Evolutionary conservation across 2,329 filamentous ascomycete species (phyloP).

Genomic region (Colletotrichum brevisporum): DNA sequence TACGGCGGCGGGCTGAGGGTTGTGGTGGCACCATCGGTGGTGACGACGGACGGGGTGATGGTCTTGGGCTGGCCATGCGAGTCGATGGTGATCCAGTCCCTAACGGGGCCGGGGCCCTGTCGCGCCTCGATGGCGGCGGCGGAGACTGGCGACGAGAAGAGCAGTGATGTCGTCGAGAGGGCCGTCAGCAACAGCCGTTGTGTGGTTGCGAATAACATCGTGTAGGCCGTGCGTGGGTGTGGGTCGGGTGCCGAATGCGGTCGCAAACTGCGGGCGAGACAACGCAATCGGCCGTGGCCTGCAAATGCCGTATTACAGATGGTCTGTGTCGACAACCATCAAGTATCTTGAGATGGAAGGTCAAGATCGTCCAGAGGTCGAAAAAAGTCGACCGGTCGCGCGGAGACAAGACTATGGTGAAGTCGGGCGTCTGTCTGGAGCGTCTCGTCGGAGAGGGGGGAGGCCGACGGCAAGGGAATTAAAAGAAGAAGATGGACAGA

Average conservation of each 20-base stretch:
- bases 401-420: no score
- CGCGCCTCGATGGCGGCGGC: constrained; percentile 32
- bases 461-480: background rate
- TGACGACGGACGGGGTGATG: constrained; percentile 46
- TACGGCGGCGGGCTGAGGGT: constrained; percentile 49
- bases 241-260: constrained; percentile 2
- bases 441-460: background rate
- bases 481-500: constrained; percentile 1
- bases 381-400: background rate
- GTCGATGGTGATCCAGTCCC: constrained; percentile 52
- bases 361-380: background rate
- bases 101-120: constrained; percentile 29
- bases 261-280: background rate
- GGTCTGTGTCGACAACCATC: background rate
- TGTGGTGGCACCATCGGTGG: constrained; percentile 44
- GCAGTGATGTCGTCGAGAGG: constrained; percentile 21
- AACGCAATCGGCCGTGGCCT: constrained; percentile 14
- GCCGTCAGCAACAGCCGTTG: constrained; percentile 20
- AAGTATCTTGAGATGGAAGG: background rate
- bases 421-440: no score
- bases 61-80: constrained; percentile 46
- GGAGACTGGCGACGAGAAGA: constrained; percentile 23
- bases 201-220: constrained; percentile 30
- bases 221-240: background rate
- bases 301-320: background rate